Conservation (phyloP, 2,329 filamentous ascomycete species). For the Fusarium chaquense region DNA sequence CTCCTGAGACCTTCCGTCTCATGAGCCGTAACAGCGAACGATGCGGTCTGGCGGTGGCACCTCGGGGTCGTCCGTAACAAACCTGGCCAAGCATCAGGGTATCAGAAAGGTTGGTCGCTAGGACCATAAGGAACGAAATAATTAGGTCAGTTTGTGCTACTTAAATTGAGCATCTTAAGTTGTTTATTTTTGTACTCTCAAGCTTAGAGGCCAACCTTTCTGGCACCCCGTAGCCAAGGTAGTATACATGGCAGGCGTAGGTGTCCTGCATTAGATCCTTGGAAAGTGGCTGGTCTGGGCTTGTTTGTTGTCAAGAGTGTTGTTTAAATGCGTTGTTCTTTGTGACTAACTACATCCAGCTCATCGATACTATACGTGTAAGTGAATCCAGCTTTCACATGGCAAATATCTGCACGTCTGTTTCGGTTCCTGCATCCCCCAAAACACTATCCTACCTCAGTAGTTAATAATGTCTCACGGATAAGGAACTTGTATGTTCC, state of each 20-base stretch:
- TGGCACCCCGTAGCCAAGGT: too few species aligned
- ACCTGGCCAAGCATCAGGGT: background rate
- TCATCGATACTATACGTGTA: background rate
- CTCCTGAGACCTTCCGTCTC: constrained; percentile 1
- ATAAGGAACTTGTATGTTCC: background rate
- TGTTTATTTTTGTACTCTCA: too few species aligned
- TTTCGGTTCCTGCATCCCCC: constrained; percentile 26
- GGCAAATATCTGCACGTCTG: background rate
- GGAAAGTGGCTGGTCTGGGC: constrained; percentile 42
- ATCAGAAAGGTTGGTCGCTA: too few species aligned
- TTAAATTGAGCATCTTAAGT: too few species aligned
- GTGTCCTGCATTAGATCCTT: constrained; percentile 22
- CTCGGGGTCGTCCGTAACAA: constrained; percentile 17
- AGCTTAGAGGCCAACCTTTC: too few species aligned
- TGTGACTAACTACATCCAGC: background rate
- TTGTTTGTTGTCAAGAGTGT: constrained; percentile 15
- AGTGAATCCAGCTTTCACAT: background rate
- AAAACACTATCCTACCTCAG: background rate
- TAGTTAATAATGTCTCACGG: background rate
- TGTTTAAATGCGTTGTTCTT: constrained; percentile 2
- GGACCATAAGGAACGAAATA: too few species aligned
- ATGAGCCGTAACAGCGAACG: constrained; percentile 29
- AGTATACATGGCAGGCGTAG: constrained; percentile 7
- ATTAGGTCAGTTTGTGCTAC: too few species aligned
- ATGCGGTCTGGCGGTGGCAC: constrained; percentile 30